Evolutionary conservation across 2,329 filamentous ascomycete genomes (phyloP).

Genomic region (Coniochaeta sp.): DNA sequence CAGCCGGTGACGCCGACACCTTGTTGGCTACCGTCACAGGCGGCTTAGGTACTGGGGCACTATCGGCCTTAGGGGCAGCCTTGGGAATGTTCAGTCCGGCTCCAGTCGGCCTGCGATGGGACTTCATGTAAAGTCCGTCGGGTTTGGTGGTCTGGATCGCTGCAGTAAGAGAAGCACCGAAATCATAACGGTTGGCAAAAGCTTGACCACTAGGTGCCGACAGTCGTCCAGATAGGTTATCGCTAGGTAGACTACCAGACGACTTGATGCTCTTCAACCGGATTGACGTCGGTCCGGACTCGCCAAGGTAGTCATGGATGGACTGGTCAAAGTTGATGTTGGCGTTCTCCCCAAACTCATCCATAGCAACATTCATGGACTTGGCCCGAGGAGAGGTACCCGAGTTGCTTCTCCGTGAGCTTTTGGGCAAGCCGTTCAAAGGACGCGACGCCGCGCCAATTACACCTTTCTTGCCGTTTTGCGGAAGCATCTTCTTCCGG

Average conservation of each 20-base stretch:
- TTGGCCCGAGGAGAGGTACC: conserved; percentile 37
- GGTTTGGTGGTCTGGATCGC: conserved; percentile 66
- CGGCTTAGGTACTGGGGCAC: conserved; percentile 6
- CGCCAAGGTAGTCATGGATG: conserved; percentile 55
- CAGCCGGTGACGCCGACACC: conserved; percentile 6
- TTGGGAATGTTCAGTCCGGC: conserved; percentile 4
- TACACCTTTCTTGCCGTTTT: conserved; percentile 48
- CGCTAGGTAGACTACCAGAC: conserved; percentile 52
- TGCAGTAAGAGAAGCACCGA: conserved; percentile 81
- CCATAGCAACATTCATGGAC: conserved; percentile 51
- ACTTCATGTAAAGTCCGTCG: conserved; percentile 51
- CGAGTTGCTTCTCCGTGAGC: conserved; percentile 45
- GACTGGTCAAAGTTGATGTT: conserved; percentile 52
- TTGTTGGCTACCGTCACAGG: conserved; percentile 9
- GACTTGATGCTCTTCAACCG: conserved; percentile 66
- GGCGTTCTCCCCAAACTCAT: conserved; percentile 63
- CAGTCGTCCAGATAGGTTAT: conserved; percentile 46
- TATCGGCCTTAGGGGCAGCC: not conserved
- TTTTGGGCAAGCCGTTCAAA: conserved; percentile 54
- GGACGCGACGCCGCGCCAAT: conserved; percentile 43
- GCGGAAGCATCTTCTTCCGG: conserved; percentile 63
- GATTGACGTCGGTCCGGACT: conserved; percentile 50
- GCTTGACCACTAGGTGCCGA: conserved; percentile 57
- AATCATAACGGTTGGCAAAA: conserved; percentile 93
- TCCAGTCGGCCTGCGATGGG: conserved; percentile 30